Evolutionary conservation across 768 basidiomycete species (phyloP), one percentile per base, ranked within the genome.

Genomic region (Hysterangium stoloniferum): DNA sequence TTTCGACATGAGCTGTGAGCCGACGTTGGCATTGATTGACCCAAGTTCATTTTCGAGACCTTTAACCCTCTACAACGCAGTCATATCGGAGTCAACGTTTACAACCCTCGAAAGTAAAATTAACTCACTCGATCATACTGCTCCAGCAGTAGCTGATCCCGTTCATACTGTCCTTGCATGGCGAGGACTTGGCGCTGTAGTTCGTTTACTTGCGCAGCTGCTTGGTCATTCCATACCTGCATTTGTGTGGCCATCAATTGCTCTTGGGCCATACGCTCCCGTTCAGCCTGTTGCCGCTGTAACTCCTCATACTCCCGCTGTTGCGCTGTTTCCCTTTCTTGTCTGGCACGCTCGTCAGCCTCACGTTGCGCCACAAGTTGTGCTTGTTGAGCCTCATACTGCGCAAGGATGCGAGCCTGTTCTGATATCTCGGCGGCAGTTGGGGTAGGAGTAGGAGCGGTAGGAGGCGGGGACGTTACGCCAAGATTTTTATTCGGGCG

Each of bases 371-470:
- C 75, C 33, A 80, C 76, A n/a, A 99, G 69, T 6, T 86, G 83
- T n/a, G 79, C 76, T 62, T 98, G 96, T 62, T 97, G 90, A 17
- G 89, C 85, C 65, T 98, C 96, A 61, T 98, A 98, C 64, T 98
- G 81, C 60, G 94, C 92, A 47, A 99, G 79, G 78, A 98, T 82
- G 8, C 87, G 84, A 2, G 84, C 86, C 68, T 99, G 96, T 65
- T 98, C 93, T 43, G 78, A 81, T 54, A 98, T 79, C 57, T 78
- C 82, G 9, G 76, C 79, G 34, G 74, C 73, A 63, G 83, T 77
- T 37, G 88, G 80, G 25, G 76, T 70, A n/a, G 88, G 81, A 1
- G 84, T 76, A 2, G 77, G 72, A 11, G 89, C 80, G 4, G 90
- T 82, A 7, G 86, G 81, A 8, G 84, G 71, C 0, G 79, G 70